A percentile compares a stretch with the other conserved stretches of the same genome.
Conservation (phyloP, 176 grass and related monocot genomes). For the Zoysia pacifica region DNA sequence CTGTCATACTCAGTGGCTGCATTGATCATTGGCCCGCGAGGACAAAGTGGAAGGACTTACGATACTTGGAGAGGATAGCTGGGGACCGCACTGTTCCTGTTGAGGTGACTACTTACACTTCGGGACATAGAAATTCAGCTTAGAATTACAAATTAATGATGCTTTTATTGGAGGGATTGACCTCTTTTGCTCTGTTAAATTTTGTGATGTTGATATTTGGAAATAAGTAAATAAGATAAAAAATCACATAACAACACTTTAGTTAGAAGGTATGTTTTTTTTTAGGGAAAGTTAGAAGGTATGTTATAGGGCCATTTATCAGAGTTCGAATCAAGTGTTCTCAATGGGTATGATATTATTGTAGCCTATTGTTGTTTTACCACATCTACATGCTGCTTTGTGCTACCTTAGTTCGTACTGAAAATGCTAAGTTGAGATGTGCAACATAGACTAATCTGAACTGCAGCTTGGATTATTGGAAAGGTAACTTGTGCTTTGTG, state of each 20-base stretch:
- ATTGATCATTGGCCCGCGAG: constrained; percentile 92
- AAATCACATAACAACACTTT: not conserved
- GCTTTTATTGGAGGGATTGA: not conserved
- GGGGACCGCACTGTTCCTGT: constrained; percentile 90
- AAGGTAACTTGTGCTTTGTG: constrained; percentile 15
- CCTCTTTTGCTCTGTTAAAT: not conserved
- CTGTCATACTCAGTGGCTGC: constrained; percentile 87
- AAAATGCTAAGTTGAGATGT: constrained; percentile 3
- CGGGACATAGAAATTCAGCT: not conserved
- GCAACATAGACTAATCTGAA: constrained; percentile 2
- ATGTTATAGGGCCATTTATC: not conserved
- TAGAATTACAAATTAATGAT: constrained; percentile 10
- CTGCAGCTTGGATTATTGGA: not conserved
- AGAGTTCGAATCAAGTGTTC: not conserved
- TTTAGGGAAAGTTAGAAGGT: too few species aligned
- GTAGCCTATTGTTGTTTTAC: not conserved
- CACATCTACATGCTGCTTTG: not conserved
- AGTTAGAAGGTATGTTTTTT: not conserved
- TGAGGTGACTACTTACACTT: constrained; percentile 61
- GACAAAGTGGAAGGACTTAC: constrained; percentile 88
- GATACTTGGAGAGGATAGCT: constrained; percentile 77
- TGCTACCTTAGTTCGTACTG: not conserved
- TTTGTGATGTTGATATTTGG: constrained; percentile 3
- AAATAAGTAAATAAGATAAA: not conserved
- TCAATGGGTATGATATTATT: constrained; percentile 12